phyloP scores from a whole-genome alignment of 2,329 filamentous ascomycete genomes.

The Aureobasidium sp. region DNA sequence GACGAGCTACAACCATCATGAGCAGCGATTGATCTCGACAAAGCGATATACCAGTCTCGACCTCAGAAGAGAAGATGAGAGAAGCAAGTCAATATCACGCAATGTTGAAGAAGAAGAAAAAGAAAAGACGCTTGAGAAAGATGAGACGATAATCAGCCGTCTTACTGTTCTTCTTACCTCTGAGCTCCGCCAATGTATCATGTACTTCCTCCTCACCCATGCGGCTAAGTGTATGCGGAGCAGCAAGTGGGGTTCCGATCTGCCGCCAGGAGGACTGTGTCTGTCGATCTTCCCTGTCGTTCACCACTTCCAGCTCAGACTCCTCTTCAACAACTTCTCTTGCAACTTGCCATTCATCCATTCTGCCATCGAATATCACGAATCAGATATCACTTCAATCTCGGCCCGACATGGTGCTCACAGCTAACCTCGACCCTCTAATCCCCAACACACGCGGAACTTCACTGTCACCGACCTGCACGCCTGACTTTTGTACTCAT shows the following conservation, averaged over 20 bases:
- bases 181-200: not conserved
- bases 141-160: not conserved
- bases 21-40: not conserved
- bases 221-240: not conserved
- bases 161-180: slow-evolving; percentile 4
- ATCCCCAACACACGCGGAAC: not conserved
- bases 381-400: not conserved
- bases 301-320: not conserved
- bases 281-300: not conserved
- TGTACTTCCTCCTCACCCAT: not conserved
- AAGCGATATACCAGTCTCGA: not conserved
- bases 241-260: slow-evolving; percentile 8
- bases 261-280: not conserved
- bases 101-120: not conserved
- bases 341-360: not conserved
- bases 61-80: not conserved
- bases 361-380: not conserved
- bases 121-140: not conserved
- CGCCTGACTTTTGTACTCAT: not conserved
- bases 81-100: not conserved
- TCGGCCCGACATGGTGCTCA: not conserved
- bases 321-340: not conserved
- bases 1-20: not conserved
- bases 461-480: not conserved
- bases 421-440: too few species aligned